Conservation (phyloP, 148 eudicot genomes). For the Cornus suecica region DNA sequence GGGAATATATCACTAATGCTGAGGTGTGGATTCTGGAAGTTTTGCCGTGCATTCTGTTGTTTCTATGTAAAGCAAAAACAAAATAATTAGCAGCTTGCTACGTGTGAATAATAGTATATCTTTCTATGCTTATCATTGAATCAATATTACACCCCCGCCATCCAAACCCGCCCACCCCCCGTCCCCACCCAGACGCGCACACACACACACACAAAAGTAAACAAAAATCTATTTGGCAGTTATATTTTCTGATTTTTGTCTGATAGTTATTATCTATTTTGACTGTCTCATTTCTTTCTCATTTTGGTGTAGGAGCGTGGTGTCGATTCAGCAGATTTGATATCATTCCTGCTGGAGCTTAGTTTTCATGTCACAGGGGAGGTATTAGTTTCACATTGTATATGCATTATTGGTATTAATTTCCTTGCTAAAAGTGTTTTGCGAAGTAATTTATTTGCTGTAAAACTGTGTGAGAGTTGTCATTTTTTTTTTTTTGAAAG, state of each 20-base stretch:
- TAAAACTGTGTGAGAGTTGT: background rate
- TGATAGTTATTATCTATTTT: conserved; percentile 13
- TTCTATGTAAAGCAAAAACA: background rate
- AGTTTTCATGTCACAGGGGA: conserved; percentile 95
- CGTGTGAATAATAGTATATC: background rate
- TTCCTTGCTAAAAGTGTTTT: background rate
- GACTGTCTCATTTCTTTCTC: conserved; percentile 23
- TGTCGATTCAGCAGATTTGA: conserved; percentile 79
- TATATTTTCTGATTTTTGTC: background rate
- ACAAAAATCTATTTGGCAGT: too few species aligned
- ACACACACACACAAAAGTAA: too few species aligned
- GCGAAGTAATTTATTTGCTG: background rate
- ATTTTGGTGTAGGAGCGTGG: conserved; percentile 69
- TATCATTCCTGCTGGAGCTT: conserved; percentile 89
- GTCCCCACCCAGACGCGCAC: too few species aligned
- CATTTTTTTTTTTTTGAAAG: too few species aligned
- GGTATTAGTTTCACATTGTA: conserved; percentile 39
- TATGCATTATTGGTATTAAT: background rate
- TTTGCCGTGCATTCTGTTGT: background rate
- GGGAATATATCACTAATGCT: conserved; percentile 88
- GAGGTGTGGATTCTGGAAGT: conserved; percentile 51
- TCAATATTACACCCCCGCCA: too few species aligned
- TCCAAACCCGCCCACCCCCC: too few species aligned
- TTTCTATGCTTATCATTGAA: too few species aligned
- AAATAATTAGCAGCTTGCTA: background rate